These are phyloP conservation scores for Penicillium glabrum DNA, from an alignment of 2,329 filamentous ascomycete species.

Conservation along the genomic window DNA sequence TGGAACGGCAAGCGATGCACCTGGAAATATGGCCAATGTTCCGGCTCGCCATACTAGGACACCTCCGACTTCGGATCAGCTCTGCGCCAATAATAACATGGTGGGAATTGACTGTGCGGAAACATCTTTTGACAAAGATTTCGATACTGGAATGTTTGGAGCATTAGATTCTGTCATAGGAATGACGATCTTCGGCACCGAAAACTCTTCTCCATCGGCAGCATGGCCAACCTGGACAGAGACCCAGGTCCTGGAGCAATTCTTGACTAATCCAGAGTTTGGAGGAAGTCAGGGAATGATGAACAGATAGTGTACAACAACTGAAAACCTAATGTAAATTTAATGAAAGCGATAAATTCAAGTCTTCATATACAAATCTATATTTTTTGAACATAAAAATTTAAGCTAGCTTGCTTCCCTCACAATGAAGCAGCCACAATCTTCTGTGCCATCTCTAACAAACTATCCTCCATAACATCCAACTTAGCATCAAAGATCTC, in stretches of 20 bases:
- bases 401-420: not conserved
- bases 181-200: conserved; percentile 14
- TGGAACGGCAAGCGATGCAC: not conserved
- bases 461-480: conserved; percentile 51
- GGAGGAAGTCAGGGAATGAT: not conserved
- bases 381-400: not conserved
- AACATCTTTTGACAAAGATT: not conserved
- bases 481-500: conserved; percentile 53
- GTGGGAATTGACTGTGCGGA: not conserved
- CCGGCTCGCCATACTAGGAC: not conserved
- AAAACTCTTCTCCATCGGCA: conserved; percentile 8
- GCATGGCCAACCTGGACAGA: conserved; percentile 20
- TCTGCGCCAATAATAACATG: not conserved
- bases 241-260: conserved; percentile 21
- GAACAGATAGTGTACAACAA: not conserved
- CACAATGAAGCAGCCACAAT: conserved; percentile 18
- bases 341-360: not conserved
- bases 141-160: conserved; percentile 6
- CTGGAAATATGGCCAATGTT: not conserved
- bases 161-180: conserved; percentile 12
- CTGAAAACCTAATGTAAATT: not conserved
- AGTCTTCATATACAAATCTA: not conserved
- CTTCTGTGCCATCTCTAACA: conserved; percentile 51
- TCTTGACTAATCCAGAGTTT: conserved; percentile 11
- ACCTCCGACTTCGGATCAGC: not conserved